Base-by-base conservation (phyloP, 768 basidiomycete species). In the Rhodosporidiobolus sp. region DNA sequence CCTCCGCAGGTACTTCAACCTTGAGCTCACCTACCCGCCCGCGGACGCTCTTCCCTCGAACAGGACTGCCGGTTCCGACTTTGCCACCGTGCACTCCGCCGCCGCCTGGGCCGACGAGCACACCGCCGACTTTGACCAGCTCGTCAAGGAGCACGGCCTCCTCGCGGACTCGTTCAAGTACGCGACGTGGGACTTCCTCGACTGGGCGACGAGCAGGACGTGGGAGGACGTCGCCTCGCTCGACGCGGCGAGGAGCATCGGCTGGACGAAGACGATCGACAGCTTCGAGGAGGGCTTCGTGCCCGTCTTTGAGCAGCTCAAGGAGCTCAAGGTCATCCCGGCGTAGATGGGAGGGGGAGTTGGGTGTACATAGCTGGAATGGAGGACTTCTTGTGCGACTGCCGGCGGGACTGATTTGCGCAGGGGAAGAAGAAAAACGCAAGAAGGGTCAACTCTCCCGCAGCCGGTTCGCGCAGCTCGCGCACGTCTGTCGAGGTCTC, bases 181-280 rank as follows among this genome's bases (percentile, higher is more conserved):
- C 22, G 63, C 63, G 43, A 56, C 63, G 17, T 65, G 63, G 63
- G 35, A 38, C 54, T 65, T 65, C 45, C 63, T 65, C 53, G 52
- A 65, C 24, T 54, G 45, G n/a, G 63, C 20, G 5, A 43, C 53
- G 28, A 20, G 43, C 12, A 53, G 63, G 26, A 65, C 63, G 3
- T 65, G 63, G 63, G 4, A 8, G 11, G 63, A 65, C 32, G 11
- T 32, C 14, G 62, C 32, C 3, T 50, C 62, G 34, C 35, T 63
- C 12, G 58, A 59, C n/a, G 58, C 43, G 45, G 58, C 58, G 58
- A 19, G 45, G n/a, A 24, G 22, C n/a, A 59, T 59, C 19, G 58
- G 58, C 12, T 59, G 58, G 58, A 26, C 17, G 26, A 46, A 30
- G 43, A 30, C 4, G 14, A 17, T 59, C 45, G 58, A 59, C 45